phyloP scores from a whole-genome alignment of 106 monocot genomes.

The Apostasia ramifera region DNA sequence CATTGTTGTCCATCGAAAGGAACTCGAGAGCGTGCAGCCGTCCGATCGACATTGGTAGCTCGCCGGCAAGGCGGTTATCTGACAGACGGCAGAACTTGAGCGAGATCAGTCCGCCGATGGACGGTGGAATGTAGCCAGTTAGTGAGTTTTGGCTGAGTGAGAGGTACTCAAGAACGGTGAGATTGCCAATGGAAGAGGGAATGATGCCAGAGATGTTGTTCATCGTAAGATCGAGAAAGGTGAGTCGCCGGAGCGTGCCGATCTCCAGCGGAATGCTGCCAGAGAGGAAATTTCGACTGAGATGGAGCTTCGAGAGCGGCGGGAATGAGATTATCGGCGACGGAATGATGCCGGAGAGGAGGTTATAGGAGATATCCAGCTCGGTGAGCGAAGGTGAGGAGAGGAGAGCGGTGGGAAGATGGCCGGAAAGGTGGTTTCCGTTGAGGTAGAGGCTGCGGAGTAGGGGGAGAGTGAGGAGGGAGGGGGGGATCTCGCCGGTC shows the following conservation, averaged over 20 bases:
- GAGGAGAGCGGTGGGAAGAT: conserved; percentile 10
- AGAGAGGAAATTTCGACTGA: conserved; percentile 11
- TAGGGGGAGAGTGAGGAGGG: conserved; percentile 14
- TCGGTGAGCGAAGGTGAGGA: conserved; percentile 4
- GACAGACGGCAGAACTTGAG: conserved; percentile 20
- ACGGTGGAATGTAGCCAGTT: conserved; percentile 20
- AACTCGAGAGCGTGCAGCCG: conserved; percentile 12
- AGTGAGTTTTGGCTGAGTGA: conserved; percentile 17
- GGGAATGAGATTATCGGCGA: conserved; percentile 10
- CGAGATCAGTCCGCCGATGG: conserved; percentile 23
- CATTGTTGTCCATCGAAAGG: conserved; percentile 15
- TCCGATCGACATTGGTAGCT: conserved; percentile 19
- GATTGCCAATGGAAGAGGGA: conserved; percentile 28
- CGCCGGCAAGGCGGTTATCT: conserved; percentile 18
- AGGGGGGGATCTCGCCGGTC: conserved; percentile 6
- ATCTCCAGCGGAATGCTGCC: conserved; percentile 24
- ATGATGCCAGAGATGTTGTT: conserved; percentile 26
- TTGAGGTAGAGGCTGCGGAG: conserved; percentile 22
- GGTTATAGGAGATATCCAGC: conserved; percentile 15
- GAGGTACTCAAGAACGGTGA: conserved; percentile 15
- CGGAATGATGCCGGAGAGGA: conserved; percentile 19
- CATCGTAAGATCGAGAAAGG: conserved; percentile 24
- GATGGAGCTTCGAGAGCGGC: conserved; percentile 9
- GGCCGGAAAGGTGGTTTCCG: conserved; percentile 22
- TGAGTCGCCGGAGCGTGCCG: conserved; percentile 23